Base-by-base conservation (phyloP, 805 yeast genomes). In the Isabelozyma gotoi region DNA sequence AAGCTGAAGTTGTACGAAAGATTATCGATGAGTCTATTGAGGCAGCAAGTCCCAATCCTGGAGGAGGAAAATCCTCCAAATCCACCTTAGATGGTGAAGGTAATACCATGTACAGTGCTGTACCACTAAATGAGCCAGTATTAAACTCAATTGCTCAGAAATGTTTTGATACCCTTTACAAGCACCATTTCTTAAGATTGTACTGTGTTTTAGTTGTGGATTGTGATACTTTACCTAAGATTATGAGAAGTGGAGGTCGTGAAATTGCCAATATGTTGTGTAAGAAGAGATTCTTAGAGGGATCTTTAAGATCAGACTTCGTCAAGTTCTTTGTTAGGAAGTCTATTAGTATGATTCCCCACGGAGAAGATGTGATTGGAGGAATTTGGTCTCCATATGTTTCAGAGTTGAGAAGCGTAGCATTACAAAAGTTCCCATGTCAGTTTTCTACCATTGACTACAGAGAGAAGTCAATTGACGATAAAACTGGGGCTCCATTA, bases 241-340 rank as follows among this genome's bases (percentile, higher is more conserved):
- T 95, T 24, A 72, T 82, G 56, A 72, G 94, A 52, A 82, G 88
- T 62, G 96, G 96, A 17, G 84, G 97, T 7, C 74, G 88, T 16
- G 98, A 94, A 53, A 85, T 94, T 49, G 98, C 98, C 0, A 94
- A 91, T 53, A 88, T 82, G 85, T 76, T 82, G 55, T 89, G 87
- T 65, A 88, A 84, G 56, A 80, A 83, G 50, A 77, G 80, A 51
- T 90, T 90, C 58, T 71, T 82, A 34, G 85, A 82, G 50, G 98
- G 98, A 2, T 72, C 77, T n/a, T 67, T 94, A 17, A 74, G 80
- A n/a, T 83, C 96, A 0, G 83, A 80, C 19, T 91, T 81, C 63
- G 89, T 90, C 41, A 89, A 88, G 57, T 94, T 90, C 58, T 84
- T 84, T 47, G 74, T 85, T 18, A 68, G 78, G 20, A 77, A 77